Conservation (phyloP, 192 early-diverging fungal species). For the Coemansia sp. region DNA sequence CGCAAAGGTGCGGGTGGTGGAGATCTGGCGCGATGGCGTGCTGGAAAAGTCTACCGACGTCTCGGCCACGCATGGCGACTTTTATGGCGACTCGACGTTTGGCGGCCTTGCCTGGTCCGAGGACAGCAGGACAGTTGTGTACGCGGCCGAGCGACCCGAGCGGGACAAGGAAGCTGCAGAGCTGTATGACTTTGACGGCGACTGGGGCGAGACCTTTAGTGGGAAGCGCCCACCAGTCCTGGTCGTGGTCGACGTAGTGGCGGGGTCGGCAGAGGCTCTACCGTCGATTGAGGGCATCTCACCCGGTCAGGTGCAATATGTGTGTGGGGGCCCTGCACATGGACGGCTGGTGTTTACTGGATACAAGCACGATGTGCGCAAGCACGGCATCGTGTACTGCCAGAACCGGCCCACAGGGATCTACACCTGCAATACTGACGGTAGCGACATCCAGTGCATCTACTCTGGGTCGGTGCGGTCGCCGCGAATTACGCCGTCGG, state of each 20-base stretch:
- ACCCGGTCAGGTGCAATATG: slow-evolving; percentile 49
- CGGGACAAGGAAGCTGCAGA: slow-evolving; percentile 24
- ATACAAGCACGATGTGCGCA: slow-evolving; percentile 53
- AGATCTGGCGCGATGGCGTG: slow-evolving; percentile 54
- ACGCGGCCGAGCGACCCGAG: slow-evolving; percentile 63
- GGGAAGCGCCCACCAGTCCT: slow-evolving; percentile 56
- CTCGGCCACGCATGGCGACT: slow-evolving; percentile 60
- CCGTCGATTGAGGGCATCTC: slow-evolving; percentile 13
- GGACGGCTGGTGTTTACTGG: slow-evolving; percentile 59
- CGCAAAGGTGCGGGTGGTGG: slow-evolving; percentile 48
- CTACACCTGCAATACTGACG: slow-evolving; percentile 45
- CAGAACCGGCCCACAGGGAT: slow-evolving; percentile 59
- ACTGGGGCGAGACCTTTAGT: slow-evolving; percentile 67
- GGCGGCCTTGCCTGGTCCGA: slow-evolving; percentile 59
- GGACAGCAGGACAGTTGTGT: slow-evolving; percentile 53
- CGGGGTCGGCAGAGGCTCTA: slow-evolving; percentile 24
- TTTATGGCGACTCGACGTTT: slow-evolving; percentile 66
- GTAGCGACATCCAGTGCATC: slow-evolving; percentile 27
- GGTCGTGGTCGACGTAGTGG: slow-evolving; percentile 50
- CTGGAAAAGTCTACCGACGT: slow-evolving; percentile 58
- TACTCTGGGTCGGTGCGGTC: slow-evolving; percentile 49
- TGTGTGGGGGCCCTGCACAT: slow-evolving; percentile 18
- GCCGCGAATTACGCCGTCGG: slow-evolving; percentile 57
- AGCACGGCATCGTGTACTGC: slow-evolving; percentile 61
- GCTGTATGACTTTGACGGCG: slow-evolving; percentile 49